Base-by-base conservation (phyloP, 2,329 filamentous ascomycete genomes). In the Dothistroma septosporum region DNA sequence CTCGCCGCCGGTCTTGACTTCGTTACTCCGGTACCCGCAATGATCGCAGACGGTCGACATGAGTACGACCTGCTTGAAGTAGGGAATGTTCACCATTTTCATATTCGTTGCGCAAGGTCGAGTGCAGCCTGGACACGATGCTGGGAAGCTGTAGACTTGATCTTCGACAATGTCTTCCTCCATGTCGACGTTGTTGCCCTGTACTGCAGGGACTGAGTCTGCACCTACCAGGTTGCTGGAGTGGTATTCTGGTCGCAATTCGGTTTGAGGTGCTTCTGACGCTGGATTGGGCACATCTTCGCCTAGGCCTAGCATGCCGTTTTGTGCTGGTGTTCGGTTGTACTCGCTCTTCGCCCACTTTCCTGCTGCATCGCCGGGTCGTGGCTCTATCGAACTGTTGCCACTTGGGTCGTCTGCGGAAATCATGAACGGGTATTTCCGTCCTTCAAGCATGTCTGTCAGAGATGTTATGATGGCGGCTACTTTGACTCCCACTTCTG, bases 31-130 rank as follows among this genome's bases (percentile, higher is more conserved):
- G 80, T 97, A 75, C 60, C 93, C 93, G 74, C 94, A 99, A 75
- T 88, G 83, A 31, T 93, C 88, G 77, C 94, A 99, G 31, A 91
- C 87, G 1, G 93, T 97, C 68, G 88, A 92, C 90, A 96, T 97
- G 69, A 99, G 83, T 46, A 97, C 87, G 2, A 99, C 94, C 73
- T 97, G 91, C 78, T 97, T 96, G 80, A 99, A 99, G 78, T 96
- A 89, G 0, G 94, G 94, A 64, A 99, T 97, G 71, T 96, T 91
- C 60, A 97, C 91, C 88, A 96, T 96, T 81, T 97, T 96, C 91
- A 97, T 97, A 76, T 96, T 92, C 10, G 95, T 96, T 4, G 87
- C 86, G 77, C 92, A 97, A 4, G 86, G 79, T 76, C 90, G 90
- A 72, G 87, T 87, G 80, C 94, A 99, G 63, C 91, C 93, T 0